Conservation (phyloP, 208 protist species). For the Phytomonas francai region DNA sequence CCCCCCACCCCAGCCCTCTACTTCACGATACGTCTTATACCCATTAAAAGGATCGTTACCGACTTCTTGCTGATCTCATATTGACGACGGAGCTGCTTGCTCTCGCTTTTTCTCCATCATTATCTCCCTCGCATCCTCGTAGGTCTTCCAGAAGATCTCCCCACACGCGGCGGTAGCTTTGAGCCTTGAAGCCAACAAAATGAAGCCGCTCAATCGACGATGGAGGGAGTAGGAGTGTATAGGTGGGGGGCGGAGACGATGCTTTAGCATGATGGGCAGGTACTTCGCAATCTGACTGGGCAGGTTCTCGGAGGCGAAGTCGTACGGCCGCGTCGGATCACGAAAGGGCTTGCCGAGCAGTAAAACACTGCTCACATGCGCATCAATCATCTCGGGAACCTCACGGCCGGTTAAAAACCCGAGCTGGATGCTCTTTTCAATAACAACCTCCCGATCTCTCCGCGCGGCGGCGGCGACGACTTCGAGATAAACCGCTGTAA, state of each 20-base stretch:
- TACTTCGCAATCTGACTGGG: constrained; percentile 69
- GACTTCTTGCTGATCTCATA: no score
- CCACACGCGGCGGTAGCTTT: constrained; percentile 63
- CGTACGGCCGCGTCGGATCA: constrained; percentile 44
- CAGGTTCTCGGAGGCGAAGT: constrained; percentile 85
- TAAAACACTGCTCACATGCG: constrained; percentile 81
- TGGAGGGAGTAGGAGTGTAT: constrained; percentile 94
- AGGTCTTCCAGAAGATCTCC: constrained; percentile 71
- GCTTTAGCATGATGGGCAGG: constrained; percentile 91
- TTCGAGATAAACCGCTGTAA: constrained; percentile 89
- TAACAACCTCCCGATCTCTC: constrained; percentile 59
- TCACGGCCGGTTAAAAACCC: constrained; percentile 96
- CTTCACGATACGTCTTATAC: no score
- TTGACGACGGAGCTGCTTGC: no score
- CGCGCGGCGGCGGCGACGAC: constrained; percentile 86
- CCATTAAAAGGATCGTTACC: no score
- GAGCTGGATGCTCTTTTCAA: constrained; percentile 83
- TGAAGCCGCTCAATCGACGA: constrained; percentile 91
- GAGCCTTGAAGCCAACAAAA: constrained; percentile 90
- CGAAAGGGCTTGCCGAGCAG: constrained; percentile 90
- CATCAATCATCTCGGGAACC: constrained; percentile 85
- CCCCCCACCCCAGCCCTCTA: no score
- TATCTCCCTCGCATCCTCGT: constrained; percentile 16
- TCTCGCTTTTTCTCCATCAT: no score
- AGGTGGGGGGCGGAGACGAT: constrained; percentile 82